These are phyloP conservation scores for Boletellus emodensis DNA, from an alignment of 768 basidiomycete species.

Conservation along the genomic window DNA sequence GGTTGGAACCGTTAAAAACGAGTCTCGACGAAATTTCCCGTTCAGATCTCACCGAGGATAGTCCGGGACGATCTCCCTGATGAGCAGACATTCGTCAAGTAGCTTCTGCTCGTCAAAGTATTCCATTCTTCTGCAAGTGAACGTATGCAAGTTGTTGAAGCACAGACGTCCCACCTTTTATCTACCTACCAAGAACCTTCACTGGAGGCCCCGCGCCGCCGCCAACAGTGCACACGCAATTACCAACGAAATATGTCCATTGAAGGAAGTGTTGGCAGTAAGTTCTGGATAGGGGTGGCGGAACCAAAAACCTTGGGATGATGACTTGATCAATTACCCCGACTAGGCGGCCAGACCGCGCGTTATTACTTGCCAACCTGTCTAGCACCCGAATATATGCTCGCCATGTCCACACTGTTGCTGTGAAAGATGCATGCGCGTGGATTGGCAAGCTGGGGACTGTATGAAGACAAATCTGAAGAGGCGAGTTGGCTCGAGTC, in stretches of 20 bases:
- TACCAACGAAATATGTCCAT: neutral
- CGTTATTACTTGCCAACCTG: slow-evolving; percentile 8
- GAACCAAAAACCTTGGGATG: neutral
- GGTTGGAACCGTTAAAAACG: neutral
- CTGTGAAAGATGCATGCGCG: neutral
- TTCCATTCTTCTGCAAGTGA: neutral
- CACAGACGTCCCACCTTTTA: slow-evolving; percentile 11
- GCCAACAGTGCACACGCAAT: neutral
- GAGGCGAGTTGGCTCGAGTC: neutral
- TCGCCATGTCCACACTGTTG: neutral
- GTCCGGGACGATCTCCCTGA: neutral
- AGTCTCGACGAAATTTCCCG: neutral
- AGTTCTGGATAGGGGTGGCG: too few species aligned
- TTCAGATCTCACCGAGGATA: slow-evolving; percentile 1
- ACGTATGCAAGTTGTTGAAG: neutral
- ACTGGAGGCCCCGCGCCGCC: too few species aligned
- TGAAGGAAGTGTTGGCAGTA: neutral
- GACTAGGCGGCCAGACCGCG: neutral
- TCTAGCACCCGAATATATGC: neutral
- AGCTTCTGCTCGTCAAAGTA: neutral
- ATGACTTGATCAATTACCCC: too few species aligned
- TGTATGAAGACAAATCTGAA: neutral
- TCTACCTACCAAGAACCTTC: too few species aligned
- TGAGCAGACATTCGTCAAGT: neutral
- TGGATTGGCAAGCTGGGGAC: neutral